phyloP scores from a whole-genome alignment of 1,284 basidiomycete species.

The Pseudozyma sp. region DNA sequence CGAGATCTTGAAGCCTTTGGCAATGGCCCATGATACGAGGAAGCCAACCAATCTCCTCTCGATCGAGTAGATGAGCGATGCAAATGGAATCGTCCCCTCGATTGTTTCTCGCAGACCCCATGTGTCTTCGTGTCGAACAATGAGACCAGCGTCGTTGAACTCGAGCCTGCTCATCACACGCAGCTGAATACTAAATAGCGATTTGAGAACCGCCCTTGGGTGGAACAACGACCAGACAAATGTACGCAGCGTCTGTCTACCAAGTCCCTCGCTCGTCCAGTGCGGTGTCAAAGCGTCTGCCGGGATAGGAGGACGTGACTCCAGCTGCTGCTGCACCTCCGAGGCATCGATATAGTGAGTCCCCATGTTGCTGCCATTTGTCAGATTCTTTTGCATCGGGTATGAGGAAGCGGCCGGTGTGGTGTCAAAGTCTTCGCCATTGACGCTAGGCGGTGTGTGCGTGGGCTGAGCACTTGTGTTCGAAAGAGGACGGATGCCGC shows the following conservation, averaged over 20 bases:
- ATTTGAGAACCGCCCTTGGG: conserved; percentile 56
- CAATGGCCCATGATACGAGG: conserved; percentile 61
- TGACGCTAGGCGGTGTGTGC: conserved; percentile 57
- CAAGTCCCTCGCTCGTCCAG: conserved; percentile 63
- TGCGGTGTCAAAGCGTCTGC: conserved; percentile 60
- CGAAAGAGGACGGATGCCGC: conserved; percentile 49
- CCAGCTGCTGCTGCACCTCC: conserved; percentile 36
- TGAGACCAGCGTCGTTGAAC: conserved; percentile 68
- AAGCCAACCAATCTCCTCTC: conserved; percentile 62
- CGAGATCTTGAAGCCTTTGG: conserved; percentile 58
- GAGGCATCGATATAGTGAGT: conserved; percentile 48
- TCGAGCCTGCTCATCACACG: conserved; percentile 67
- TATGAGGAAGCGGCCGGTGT: background rate
- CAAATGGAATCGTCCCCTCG: conserved; percentile 65
- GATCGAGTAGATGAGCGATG: conserved; percentile 60
- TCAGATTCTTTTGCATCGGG: conserved; percentile 16
- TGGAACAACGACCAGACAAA: conserved; percentile 62
- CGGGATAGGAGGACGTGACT: conserved; percentile 55
- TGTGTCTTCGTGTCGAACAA: conserved; percentile 67
- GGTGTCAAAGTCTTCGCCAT: conserved; percentile 53
- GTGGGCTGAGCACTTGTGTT: conserved; percentile 24
- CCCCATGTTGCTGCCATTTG: conserved; percentile 21
- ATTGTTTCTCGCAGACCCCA: conserved; percentile 68
- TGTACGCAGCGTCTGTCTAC: conserved; percentile 54
- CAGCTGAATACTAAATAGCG: conserved; percentile 64